Evolutionary conservation across 1,284 basidiomycete genomes (phyloP).

Genomic region (Malassezia japonica): DNA sequence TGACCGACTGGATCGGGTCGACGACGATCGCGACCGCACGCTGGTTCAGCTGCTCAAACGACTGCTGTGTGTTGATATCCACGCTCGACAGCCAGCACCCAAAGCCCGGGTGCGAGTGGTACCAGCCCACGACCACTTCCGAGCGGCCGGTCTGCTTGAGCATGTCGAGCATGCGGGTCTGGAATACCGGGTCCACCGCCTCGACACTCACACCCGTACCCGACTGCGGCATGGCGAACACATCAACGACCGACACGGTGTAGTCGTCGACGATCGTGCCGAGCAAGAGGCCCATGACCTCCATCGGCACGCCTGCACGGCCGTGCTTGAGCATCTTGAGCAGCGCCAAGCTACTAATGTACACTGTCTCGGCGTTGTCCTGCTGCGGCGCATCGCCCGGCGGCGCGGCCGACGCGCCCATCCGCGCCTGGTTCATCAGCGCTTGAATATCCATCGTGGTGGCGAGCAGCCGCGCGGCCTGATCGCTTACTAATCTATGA

Average conservation of each 20-base stretch:
- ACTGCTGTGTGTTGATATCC: constrained; percentile 98
- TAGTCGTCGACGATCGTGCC: constrained; percentile 99
- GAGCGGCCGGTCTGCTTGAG: constrained; percentile 96
- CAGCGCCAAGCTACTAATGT: constrained; percentile 44
- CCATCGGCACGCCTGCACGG: constrained; percentile 96
- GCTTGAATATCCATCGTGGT: constrained; percentile 37
- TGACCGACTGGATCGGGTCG: constrained; percentile 98
- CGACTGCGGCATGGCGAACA: constrained; percentile 99
- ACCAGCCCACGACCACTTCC: constrained; percentile 99
- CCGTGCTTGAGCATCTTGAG: constrained; percentile 97
- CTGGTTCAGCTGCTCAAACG: constrained; percentile 88
- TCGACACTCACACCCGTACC: constrained; percentile 98
- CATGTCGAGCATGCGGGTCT: constrained; percentile 98
- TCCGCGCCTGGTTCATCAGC: constrained; percentile 39
- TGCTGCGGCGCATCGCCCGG: constrained; percentile 49
- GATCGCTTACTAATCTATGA: background rate
- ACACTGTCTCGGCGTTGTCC: constrained; percentile 48
- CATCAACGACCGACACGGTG: constrained; percentile 74
- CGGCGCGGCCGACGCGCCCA: constrained; percentile 25
- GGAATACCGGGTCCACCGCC: constrained; percentile 98
- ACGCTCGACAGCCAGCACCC: constrained; percentile 98
- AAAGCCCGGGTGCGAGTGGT: constrained; percentile 98
- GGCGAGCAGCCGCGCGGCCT: background rate
- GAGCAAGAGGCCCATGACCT: constrained; percentile 99
- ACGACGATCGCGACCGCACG: constrained; percentile 96